Conservation (phyloP, 1,284 basidiomycete species). For the Ustilago cynodontis region DNA sequence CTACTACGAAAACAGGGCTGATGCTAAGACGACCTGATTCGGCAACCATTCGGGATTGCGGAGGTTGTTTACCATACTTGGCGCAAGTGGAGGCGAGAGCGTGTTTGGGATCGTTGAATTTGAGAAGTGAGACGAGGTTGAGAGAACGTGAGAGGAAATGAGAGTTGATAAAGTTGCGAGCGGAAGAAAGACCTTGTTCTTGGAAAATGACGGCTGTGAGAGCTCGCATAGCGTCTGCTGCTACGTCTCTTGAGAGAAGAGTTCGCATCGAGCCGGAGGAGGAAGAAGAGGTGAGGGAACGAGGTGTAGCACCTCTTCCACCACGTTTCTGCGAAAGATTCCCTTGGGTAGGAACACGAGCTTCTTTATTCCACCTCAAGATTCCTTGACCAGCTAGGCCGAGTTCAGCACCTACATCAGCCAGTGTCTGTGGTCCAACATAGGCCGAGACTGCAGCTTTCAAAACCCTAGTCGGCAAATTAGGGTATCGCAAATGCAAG, state of each 20-base stretch:
- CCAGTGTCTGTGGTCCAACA: constrained; percentile 86
- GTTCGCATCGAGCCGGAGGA: constrained; percentile 22
- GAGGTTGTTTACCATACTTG: constrained; percentile 63
- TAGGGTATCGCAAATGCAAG: constrained; percentile 84
- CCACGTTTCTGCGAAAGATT: constrained; percentile 28
- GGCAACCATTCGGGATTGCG: constrained; percentile 79
- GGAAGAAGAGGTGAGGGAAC: background rate
- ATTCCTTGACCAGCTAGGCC: constrained; percentile 65
- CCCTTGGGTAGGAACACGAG: constrained; percentile 30
- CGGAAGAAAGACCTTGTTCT: constrained; percentile 67
- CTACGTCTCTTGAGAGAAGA: constrained; percentile 59
- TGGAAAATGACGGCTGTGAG: constrained; percentile 74
- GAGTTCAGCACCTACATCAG: constrained; percentile 80
- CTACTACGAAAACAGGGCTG: constrained; percentile 91
- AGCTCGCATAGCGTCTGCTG: constrained; percentile 72
- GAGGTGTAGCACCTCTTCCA: constrained; percentile 11
- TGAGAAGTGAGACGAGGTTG: constrained; percentile 81
- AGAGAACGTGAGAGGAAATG: constrained; percentile 70
- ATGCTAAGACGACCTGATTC: constrained; percentile 91
- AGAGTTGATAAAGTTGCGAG: constrained; percentile 52
- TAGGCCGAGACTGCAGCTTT: constrained; percentile 91
- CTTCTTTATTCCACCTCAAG: constrained; percentile 73
- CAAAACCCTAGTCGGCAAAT: constrained; percentile 88
- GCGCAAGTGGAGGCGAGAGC: constrained; percentile 67
- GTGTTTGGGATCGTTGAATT: constrained; percentile 75